Base-by-base conservation (phyloP, 1,284 basidiomycete genomes). In the Leccinum fuscescens region DNA sequence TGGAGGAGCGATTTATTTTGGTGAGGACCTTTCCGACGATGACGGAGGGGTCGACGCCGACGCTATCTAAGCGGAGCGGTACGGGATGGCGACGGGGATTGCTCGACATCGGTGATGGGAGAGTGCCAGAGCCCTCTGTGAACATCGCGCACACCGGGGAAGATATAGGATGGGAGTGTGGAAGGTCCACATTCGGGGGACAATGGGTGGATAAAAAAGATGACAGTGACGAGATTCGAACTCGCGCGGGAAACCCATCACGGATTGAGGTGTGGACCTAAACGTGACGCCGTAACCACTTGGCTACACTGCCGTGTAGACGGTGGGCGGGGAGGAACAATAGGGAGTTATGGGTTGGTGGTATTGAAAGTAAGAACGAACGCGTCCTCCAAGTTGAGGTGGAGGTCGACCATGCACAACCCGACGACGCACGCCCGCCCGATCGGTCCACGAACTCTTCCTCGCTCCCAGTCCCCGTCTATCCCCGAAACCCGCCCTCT, bases 141-240 rank as follows among this genome's bases (percentile, higher is more conserved):
- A 53, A 58, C 37, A 67, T 56, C 35, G 52, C 33, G 22, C 54
- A 8, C 37, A 7, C 0, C 0, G 37, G 37, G 7, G 12, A 8
- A 42, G 22, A 49, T 67, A 67, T 66, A 54, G 52, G 42, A 1
- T 54, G 33, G 1, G 6, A n/a, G 8, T n/a, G 56, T 58, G 60
- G 56, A 27, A 6, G 55, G 42, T 54, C 62, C 61, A 68, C 62
- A 55, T 27, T 24, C 1, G 17, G 56, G 59, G 60, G 58, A 65
- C 65, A 62, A 68, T 66, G 46, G 29, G 1, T 9, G 14, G 44
- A 60, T 64, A 68, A 70, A 74, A 56, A 64, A 57, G 22, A 51
- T 81, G 79, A 81, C 79, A 81, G 79, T 82, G 81, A 82, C 81
- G 80, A 82, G 80, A 82, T 82, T 82, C 80, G 80, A 82, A 82